Evolutionary conservation across 2,329 filamentous ascomycete genomes (phyloP), one percentile per base, ranked within the genome.

Genomic region (Cercospora canescens): DNA sequence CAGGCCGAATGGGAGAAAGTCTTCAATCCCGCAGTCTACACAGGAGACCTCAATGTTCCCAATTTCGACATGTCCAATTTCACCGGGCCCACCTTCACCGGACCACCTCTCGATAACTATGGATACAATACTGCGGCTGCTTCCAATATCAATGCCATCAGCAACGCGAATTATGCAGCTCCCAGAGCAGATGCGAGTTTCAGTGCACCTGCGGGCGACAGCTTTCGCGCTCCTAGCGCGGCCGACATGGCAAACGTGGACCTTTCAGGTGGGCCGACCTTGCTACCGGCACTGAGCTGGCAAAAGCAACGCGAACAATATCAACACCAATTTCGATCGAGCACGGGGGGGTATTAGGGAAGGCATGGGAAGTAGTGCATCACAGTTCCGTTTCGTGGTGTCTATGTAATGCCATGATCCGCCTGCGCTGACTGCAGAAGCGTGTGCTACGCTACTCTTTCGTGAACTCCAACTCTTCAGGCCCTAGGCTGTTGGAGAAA

Each of bases 1-100:
- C 64, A 84, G 82, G 80, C 79, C 60, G 81, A 83, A 72, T 82
- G 80, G 75, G 80, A 84, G 62, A 76, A 77, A 64, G 77, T 81
- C 37, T 84, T 83, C 70, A 76, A 78, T 7, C 72, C 76, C 7
- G 73, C 75, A 56, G 66, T 73, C 48, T 77, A 78, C 66, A 74
- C 73, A 35, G 76, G 76, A 59, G 75, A 77, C 52, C 67, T 77
- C 24, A 73, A 76, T 50, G 65, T 77, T 6, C 72, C 72, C 1
- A 70, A 79, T 56, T 78, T 77, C 69, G 73, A 76, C 65, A 73
- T 78, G 65, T 67, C 71, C 16, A 70, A 73, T 28, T 78, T 76
- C 71, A 76, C 70, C 6, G 74, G 74, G 34, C 62, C 61, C 37
- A 65, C 39, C 30, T 50, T 56, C 45, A 55, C 48, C 14, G 35